A percentile compares a stretch with the other conserved stretches of the same genome.
These are phyloP conservation scores for Pouteria glomerata DNA, from an alignment of 148 eudicot genomes.

Conservation along the genomic window DNA sequence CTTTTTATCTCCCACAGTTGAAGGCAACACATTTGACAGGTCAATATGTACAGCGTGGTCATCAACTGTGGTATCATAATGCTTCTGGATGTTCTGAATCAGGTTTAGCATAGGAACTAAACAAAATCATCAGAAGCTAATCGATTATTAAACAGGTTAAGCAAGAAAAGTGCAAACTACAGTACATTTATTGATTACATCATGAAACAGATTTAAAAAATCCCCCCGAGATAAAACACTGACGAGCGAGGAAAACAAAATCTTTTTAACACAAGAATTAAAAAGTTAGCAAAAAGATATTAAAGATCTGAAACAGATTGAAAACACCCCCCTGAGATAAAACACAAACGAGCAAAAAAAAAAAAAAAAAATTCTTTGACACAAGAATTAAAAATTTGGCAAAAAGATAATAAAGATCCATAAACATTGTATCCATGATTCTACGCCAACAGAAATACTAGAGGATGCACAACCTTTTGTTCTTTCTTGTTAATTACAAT, in stretches of 20 bases:
- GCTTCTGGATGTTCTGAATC: background rate
- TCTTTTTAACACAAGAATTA: background rate
- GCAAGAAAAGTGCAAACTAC: background rate
- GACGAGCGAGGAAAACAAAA: background rate
- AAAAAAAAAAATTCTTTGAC: background rate
- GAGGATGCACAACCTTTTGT: background rate
- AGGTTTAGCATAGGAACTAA: background rate
- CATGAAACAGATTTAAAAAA: background rate
- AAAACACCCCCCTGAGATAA: background rate
- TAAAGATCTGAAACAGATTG: background rate
- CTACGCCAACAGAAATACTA: background rate
- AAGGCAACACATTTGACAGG: background rate
- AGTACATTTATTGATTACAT: background rate
- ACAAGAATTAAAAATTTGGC: background rate
- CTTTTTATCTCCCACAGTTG: too few species aligned
- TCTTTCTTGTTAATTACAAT: background rate
- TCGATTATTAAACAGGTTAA: background rate
- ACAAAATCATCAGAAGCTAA: background rate
- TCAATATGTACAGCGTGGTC: background rate
- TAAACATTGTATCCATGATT: background rate
- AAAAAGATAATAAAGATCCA: background rate
- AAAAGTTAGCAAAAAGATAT: background rate
- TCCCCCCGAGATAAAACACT: background rate
- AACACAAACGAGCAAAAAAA: background rate
- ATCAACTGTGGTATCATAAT: background rate